A percentile compares a stretch with the other conserved stretches of the same genome.
Conservation (phyloP, 805 yeast species). For the Kuraishia piskuri region DNA sequence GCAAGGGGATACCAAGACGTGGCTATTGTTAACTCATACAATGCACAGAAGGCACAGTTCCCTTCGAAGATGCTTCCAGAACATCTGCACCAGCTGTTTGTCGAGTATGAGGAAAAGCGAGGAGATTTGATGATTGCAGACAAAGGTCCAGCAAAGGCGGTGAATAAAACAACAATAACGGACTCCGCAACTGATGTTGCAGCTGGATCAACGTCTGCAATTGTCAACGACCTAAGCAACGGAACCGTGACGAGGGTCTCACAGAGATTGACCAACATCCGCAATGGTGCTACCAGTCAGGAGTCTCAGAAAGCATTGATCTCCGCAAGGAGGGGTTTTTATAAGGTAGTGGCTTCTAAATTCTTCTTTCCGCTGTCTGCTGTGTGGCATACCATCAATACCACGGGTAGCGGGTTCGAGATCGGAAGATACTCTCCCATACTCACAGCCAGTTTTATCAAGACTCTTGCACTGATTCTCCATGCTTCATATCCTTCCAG, state of each 20-base stretch:
- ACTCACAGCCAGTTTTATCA: constrained; percentile 48
- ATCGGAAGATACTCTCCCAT: constrained; percentile 48
- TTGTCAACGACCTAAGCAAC: constrained; percentile 12
- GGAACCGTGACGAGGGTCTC: constrained; percentile 39
- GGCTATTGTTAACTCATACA: constrained; percentile 17
- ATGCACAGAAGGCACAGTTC: constrained; percentile 12
- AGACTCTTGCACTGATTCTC: constrained; percentile 47
- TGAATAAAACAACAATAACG: constrained; percentile 22
- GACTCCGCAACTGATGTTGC: constrained; percentile 17
- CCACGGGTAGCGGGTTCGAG: constrained; percentile 32
- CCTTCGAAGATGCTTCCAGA: constrained; percentile 37
- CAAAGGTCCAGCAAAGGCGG: constrained; percentile 2
- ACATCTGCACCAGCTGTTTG: constrained; percentile 34
- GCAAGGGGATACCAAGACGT: constrained; percentile 54
- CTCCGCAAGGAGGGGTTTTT: constrained; percentile 24
- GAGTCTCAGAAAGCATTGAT: background rate
- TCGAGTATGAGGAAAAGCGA: constrained; percentile 7
- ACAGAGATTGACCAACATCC: constrained; percentile 17
- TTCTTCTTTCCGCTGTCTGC: constrained; percentile 49
- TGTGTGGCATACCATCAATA: constrained; percentile 31
- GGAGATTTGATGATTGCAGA: background rate
- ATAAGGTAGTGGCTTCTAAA: constrained; percentile 31
- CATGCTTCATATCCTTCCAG: constrained; percentile 52
- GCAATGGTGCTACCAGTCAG: background rate
- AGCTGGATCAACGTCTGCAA: background rate